Evolutionary conservation across 768 basidiomycete genomes (phyloP).

Genomic region (Collybia sordida): DNA sequence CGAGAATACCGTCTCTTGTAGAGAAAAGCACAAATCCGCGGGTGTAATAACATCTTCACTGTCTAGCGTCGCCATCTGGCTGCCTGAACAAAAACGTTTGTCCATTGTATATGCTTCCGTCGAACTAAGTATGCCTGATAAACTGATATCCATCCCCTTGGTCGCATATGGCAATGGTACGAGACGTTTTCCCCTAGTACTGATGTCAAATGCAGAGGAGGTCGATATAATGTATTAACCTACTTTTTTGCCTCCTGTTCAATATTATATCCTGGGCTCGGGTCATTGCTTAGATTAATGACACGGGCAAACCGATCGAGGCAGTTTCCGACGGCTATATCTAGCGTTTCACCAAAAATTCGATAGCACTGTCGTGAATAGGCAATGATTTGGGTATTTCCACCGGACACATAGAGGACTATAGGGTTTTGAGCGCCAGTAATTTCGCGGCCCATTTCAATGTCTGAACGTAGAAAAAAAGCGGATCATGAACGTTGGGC

Average conservation of each 20-base stretch:
- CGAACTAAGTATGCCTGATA: constrained; percentile 92
- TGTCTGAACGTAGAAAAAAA: constrained; percentile 58
- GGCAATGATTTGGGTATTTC: constrained; percentile 98
- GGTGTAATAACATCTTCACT: constrained; percentile 81
- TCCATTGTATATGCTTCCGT: constrained; percentile 86
- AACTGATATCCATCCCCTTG: constrained; percentile 97
- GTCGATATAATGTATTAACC: constrained; percentile 8
- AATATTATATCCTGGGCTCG: constrained; percentile 95
- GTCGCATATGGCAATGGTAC: constrained; percentile 90
- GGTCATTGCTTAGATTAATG: constrained; percentile 93
- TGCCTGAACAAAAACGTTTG: constrained; percentile 70
- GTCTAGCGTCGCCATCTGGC: constrained; percentile 32
- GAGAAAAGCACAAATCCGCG: constrained; percentile 94
- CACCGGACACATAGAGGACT: constrained; percentile 97
- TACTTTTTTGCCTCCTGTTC: constrained; percentile 94
- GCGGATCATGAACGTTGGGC: neutral
- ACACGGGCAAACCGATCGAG: constrained; percentile 96
- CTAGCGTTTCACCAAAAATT: constrained; percentile 98
- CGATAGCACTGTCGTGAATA: constrained; percentile 97
- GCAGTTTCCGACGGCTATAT: constrained; percentile 99
- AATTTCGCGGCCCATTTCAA: constrained; percentile 97
- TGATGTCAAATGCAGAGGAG: neutral
- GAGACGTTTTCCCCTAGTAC: constrained; percentile 74
- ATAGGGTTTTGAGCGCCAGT: constrained; percentile 95
- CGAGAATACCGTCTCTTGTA: constrained; percentile 95